Base-by-base conservation (phyloP, 2,329 filamentous ascomycete genomes). In the Sporothrix humicola region DNA sequence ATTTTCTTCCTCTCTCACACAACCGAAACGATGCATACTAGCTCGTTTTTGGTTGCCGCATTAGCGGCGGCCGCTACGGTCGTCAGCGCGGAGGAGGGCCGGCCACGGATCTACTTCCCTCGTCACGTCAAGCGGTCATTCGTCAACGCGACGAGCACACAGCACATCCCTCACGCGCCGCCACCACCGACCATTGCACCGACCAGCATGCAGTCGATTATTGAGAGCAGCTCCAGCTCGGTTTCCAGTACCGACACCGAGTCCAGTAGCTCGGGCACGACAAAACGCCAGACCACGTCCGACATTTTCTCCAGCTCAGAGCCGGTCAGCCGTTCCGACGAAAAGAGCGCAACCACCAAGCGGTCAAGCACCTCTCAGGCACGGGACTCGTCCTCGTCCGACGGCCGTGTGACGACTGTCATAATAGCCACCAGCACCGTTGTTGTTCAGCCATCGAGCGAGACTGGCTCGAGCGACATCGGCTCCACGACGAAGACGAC, bases 61-160 rank as follows among this genome's bases (percentile, higher is more conserved):
- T 77, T 88, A 77, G 85, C 84, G 76, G 80, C 87, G 75, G 83
- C 85, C 74, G 82, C 85, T 48, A 82, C 85, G 3, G 78, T 83
- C n/a, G 83, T 82, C 73, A 81, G 81, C 76, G 85, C 85, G 26
- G 82, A 85, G 72, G 81, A 85, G 48, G 73, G 63, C 50, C 81
- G 82, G 75, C 87, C 87, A 20, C 85, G 83, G 78, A 87, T 88
- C 78, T 90, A 89, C 79, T 89, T 87, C 75, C 88, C 88, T 13
- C 83, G 85, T 73, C 83, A 88, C 59, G 82, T 90, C 77, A 89
- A 86, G 81, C 84, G 87, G 72, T 82, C 86, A 74, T 82, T 84
- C 71, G 77, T 78, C 74, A 87, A 87, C 77, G 79, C 79, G 15
- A 85, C 84, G n/a, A 78, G 79, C 74, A 82, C 82, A 56, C 79